Base-by-base conservation (phyloP, 495 filamentous ascomycete genomes). In the Trichoderma reesei region DNA sequence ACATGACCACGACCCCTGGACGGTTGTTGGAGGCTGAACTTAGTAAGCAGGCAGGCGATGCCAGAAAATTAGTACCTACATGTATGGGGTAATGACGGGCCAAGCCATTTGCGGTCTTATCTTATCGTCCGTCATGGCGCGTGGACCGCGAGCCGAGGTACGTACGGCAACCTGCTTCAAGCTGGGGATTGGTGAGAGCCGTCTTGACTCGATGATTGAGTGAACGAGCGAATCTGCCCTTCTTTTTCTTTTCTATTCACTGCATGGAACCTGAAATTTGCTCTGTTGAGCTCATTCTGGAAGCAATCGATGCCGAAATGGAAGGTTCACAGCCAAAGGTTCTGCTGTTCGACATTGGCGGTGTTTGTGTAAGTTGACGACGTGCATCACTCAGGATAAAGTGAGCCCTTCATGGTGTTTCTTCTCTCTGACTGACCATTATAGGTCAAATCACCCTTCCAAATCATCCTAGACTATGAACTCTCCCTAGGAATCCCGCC, bases 301-400 rank as follows among this genome's bases (percentile, higher is more conserved):
- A 75, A 59, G 66, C 63, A 39, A 69, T 74, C 60, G 73, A 74
- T 60, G 13, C 59, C 31, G 66, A 65, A 48, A 80, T 79, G 76
- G 65, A 65, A 9, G 36, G 72, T 11, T 63, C 67, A 41, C 78
- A 80, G 63, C 89, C 92, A 20, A 86, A 91, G 70, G 91, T 90
- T 64, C 76, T 96, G 37, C 79, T 98, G 44, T 98, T 98, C 73
- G 94, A 98, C 75, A 92, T 98, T 71, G 94, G 94, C 54, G 94
- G 94, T 66, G 94, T 98, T 68, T 94, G 90, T 81, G 94, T 96
- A 88, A 78, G 90, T 79, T 63, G 39, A 26, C 26, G 26, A 26
- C 26, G 26, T 26, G 26, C 26, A 26, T 26, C 26, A 26, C 26
- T 26, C 26, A 26, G 26, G 26, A 26, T 26, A 26, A 26, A 26